Percentiles rank a stretch among this genome's conserved stretches.
These are phyloP conservation scores for Jimgerdemannia flammicorona DNA, from an alignment of 192 early-diverging fungal genomes.

Conservation along the genomic window DNA sequence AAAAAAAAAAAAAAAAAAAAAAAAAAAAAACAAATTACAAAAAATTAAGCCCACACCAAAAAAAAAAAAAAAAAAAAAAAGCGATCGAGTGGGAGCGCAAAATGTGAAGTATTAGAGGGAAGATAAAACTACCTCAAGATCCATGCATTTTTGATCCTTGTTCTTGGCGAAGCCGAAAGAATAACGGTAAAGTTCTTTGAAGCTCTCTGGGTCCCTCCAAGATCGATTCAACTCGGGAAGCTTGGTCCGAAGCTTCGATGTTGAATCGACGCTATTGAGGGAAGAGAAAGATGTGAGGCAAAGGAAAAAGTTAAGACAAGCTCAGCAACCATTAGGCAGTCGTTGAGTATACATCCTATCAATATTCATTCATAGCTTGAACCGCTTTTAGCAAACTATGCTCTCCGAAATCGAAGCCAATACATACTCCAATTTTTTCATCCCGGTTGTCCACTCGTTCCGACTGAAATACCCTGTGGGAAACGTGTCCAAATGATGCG, in stretches of 20 bases:
- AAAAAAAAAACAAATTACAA: too few relatives aligned
- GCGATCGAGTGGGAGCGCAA: too few relatives aligned
- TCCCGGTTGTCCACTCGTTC: background rate
- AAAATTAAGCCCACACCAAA: too few relatives aligned
- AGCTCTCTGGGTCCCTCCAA: conserved; percentile 32
- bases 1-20: background rate
- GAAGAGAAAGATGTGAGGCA: background rate
- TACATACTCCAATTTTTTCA: background rate
- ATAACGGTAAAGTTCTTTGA: conserved; percentile 60
- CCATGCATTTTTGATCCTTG: conserved; percentile 55
- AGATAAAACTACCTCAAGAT: conserved; percentile 43
- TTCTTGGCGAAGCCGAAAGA: conserved; percentile 62
- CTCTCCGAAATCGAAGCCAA: background rate
- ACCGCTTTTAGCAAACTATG: too few relatives aligned
- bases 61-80: background rate
- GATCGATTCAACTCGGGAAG: conserved; percentile 16
- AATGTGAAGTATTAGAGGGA: background rate
- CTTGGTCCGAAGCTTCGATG: background rate
- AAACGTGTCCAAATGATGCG: background rate
- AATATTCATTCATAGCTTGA: too few relatives aligned
- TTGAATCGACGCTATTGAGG: background rate
- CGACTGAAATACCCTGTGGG: background rate
- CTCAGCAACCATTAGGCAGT: too few relatives aligned
- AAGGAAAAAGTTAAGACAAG: background rate
- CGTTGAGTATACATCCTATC: too few relatives aligned